A percentile compares a stretch with the other conserved stretches of the same genome.
Conservation (phyloP, 371 early-diverging fungal genomes). For the Mortierella sp. region DNA sequence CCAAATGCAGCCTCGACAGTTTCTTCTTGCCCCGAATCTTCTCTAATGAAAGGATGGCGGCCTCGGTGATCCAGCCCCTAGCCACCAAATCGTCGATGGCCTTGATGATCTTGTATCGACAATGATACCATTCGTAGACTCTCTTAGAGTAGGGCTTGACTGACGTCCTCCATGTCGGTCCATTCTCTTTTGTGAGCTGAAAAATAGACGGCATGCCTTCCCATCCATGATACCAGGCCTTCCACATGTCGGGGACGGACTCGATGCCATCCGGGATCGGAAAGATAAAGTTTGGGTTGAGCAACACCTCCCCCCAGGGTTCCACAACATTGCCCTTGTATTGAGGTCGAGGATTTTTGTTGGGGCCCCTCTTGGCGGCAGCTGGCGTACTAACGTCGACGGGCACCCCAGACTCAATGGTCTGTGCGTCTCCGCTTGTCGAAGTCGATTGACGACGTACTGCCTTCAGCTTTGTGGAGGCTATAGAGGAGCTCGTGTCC, state of each 20-base stretch:
- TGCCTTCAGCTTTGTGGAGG: neutral
- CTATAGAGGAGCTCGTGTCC: neutral
- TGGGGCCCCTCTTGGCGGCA: neutral
- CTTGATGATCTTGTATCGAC: neutral
- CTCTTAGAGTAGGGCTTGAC: neutral
- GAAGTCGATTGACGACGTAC: neutral
- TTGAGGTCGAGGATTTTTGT: neutral
- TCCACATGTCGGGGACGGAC: neutral
- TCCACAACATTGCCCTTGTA: neutral
- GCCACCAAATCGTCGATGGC: neutral
- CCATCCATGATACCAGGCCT: neutral
- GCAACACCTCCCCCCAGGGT: neutral
- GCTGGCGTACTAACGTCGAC: neutral
- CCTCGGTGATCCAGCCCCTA: neutral
- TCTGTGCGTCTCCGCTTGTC: neutral
- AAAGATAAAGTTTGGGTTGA: neutral
- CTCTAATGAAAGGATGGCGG: neutral
- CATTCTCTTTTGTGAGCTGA: neutral
- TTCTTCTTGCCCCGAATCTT: neutral
- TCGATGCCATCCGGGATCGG: neutral
- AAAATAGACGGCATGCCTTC: neutral
- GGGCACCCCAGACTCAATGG: neutral
- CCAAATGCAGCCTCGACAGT: neutral
- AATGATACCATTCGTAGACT: neutral
- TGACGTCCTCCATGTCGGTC: neutral